phyloP scores from a whole-genome alignment of 208 protist species.

The Jaenimonas drosophilae region DNA sequence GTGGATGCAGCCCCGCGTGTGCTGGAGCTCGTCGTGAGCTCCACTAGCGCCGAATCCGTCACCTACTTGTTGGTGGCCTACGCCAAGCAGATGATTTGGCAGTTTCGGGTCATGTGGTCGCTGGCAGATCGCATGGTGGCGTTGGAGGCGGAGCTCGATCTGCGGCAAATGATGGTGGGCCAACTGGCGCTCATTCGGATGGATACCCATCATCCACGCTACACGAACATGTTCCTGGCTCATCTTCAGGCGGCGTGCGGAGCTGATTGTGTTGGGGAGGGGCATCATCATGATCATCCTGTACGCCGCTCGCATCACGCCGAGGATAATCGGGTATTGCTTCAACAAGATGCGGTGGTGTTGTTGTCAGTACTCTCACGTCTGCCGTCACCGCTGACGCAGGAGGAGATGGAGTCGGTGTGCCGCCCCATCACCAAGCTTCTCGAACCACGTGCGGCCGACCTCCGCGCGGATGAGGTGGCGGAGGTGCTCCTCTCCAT shows the following conservation, averaged over 20 bases:
- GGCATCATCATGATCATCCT: slow-evolving; percentile 3
- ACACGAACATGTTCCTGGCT: slow-evolving; percentile 6
- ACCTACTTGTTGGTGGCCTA: slow-evolving; percentile 48
- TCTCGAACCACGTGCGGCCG: not conserved
- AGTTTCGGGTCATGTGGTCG: slow-evolving; percentile 47
- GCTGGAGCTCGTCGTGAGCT: slow-evolving; percentile 6
- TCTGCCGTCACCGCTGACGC: slow-evolving; percentile 2
- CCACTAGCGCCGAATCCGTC: slow-evolving; percentile 3
- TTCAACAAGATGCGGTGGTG: slow-evolving; percentile 24
- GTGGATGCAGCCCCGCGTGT: slow-evolving; percentile 40
- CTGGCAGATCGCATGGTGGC: slow-evolving; percentile 31
- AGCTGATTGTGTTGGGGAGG: not conserved
- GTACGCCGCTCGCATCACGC: no score
- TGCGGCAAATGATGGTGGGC: slow-evolving; percentile 36
- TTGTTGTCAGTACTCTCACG: slow-evolving; percentile 27
- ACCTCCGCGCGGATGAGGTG: slow-evolving; percentile 23
- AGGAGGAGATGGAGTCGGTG: not conserved
- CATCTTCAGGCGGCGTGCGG: not conserved
- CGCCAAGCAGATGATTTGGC: slow-evolving; percentile 69
- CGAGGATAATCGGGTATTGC: no score
- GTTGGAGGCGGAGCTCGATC: slow-evolving; percentile 8
- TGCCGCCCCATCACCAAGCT: not conserved
- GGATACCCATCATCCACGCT: slow-evolving; percentile 28
- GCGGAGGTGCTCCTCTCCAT: slow-evolving; percentile 64
- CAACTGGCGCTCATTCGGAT: slow-evolving; percentile 59